Conservation (phyloP, 345 rosid genomes). For the Conringia planisiliqua region DNA sequence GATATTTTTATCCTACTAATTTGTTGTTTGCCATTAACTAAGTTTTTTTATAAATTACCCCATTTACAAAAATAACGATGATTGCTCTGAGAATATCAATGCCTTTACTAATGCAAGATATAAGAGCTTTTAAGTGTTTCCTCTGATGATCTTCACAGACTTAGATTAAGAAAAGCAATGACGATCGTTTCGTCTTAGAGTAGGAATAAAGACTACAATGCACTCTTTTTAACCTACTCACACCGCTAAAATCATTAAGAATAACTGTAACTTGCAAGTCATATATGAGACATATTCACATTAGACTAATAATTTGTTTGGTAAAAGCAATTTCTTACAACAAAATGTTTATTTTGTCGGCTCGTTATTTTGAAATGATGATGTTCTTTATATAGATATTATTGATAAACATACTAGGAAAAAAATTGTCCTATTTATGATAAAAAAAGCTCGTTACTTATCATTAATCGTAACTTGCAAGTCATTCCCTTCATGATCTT, state of each 20-base stretch:
- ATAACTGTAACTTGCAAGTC: slow-evolving; percentile 17
- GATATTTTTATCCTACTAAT: too few relatives aligned
- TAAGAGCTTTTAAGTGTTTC: not conserved
- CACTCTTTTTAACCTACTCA: slow-evolving; percentile 20
- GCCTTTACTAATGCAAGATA: not conserved
- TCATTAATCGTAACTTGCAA: slow-evolving; percentile 36
- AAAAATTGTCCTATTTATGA: slow-evolving; percentile 1
- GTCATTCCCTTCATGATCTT: slow-evolving; percentile 21
- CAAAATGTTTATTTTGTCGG: slow-evolving; percentile 1
- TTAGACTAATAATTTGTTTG: slow-evolving; percentile 7
- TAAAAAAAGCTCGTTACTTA: not conserved
- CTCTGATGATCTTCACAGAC: not conserved
- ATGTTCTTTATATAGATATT: not conserved
- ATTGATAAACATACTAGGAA: not conserved
- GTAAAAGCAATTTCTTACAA: not conserved
- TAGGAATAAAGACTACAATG: slow-evolving; percentile 3
- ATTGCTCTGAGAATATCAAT: not conserved
- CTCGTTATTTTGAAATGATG: slow-evolving; percentile 19
- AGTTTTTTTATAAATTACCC: too few relatives aligned
- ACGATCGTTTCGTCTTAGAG: slow-evolving; percentile 6
- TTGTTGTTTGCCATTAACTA: too few relatives aligned
- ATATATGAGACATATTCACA: slow-evolving; percentile 6
- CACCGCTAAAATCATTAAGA: slow-evolving; percentile 17
- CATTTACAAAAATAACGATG: not conserved
- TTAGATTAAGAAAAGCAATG: not conserved